A percentile compares a stretch with the other conserved stretches of the same genome.
Conservation (phyloP, 495 filamentous ascomycete species). For the Aspergillus sclerotiicarbonarius region DNA sequence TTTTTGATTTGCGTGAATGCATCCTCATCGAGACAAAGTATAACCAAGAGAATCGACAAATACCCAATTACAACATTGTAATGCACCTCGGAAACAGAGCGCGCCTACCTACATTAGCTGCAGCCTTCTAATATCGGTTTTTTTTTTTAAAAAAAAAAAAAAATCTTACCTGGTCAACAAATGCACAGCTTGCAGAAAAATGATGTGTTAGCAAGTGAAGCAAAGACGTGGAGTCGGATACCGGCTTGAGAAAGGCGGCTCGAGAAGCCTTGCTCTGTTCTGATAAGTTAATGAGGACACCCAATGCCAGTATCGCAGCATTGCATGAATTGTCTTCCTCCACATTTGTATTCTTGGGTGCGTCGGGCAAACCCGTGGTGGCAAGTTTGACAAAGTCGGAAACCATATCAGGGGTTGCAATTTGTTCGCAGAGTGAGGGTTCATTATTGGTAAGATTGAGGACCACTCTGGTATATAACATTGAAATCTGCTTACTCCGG, state of each 20-base stretch:
- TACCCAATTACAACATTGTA: constrained; percentile 90
- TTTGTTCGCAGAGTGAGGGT: constrained; percentile 59
- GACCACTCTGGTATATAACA: constrained; percentile 62
- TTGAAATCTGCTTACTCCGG: constrained; percentile 21
- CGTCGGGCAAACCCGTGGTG: constrained; percentile 35
- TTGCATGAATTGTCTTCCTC: constrained; percentile 58
- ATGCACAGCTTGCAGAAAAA: constrained; percentile 39
- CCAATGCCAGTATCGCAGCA: constrained; percentile 73
- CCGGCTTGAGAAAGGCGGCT: constrained; percentile 31
- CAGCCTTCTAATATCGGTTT: background rate
- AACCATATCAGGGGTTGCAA: constrained; percentile 59
- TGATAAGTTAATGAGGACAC: constrained; percentile 84
- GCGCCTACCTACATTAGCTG: constrained; percentile 55
- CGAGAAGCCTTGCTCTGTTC: constrained; percentile 66
- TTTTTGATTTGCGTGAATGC: constrained; percentile 50
- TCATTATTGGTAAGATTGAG: constrained; percentile 90
- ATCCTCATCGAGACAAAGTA: constrained; percentile 62
- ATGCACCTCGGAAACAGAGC: constrained; percentile 79
- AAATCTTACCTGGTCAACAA: constrained; percentile 45
- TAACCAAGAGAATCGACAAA: constrained; percentile 79
- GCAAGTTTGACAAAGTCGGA: constrained; percentile 54
- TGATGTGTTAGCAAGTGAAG: constrained; percentile 45
- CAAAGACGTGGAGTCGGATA: constrained; percentile 23
- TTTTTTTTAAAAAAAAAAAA: too few species aligned
- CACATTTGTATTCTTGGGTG: constrained; percentile 39